Conservation (phyloP, 2,329 filamentous ascomycete genomes). For the Aspergillus piperis region DNA sequence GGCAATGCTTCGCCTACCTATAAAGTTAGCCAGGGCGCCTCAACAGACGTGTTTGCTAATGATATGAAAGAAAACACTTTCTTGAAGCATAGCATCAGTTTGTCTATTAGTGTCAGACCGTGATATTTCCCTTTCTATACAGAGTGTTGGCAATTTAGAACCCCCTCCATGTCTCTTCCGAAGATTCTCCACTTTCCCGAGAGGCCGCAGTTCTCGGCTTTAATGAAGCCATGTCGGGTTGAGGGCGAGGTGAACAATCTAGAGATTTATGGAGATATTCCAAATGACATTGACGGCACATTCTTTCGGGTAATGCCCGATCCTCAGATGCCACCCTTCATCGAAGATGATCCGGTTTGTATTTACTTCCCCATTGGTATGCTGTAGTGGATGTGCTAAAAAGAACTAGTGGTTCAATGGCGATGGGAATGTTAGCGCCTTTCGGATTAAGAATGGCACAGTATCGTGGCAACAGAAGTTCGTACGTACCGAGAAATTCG, state of each 20-base stretch:
- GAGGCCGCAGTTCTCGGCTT: constrained; percentile 26
- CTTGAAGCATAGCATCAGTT: no score
- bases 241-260: constrained; percentile 47
- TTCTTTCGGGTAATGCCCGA: constrained; percentile 57
- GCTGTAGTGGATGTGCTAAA: not conserved
- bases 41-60: no score
- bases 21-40: no score
- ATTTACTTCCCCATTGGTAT: not conserved
- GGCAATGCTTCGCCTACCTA: no score
- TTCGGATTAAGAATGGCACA: constrained; percentile 36
- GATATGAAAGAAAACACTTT: no score
- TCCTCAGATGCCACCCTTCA: constrained; percentile 39
- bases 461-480: constrained; percentile 41
- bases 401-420: constrained; percentile 41
- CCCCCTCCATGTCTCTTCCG: not conserved
- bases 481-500: constrained; percentile 46
- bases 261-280: constrained; percentile 47
- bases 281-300: constrained; percentile 49
- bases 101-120: no score
- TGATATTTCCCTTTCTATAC: no score
- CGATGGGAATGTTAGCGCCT: constrained; percentile 44
- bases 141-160: no score
- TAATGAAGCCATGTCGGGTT: constrained; percentile 39
- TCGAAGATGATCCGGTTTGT: constrained; percentile 33
- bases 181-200: constrained; percentile 15